Base-by-base conservation (phyloP, 129 eudicot genomes). In the Lactuca saligna region DNA sequence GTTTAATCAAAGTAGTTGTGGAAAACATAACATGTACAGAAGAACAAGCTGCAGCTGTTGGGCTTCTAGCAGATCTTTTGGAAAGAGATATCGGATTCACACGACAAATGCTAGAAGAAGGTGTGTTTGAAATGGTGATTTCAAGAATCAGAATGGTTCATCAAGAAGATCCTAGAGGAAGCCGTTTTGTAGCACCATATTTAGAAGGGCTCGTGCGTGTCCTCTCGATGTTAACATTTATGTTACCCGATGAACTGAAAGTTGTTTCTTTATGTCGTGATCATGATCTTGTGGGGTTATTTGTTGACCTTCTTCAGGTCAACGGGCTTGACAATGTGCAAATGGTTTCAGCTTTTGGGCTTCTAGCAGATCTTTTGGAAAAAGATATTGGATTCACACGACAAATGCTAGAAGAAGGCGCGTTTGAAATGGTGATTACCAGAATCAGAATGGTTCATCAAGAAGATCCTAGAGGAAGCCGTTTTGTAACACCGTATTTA, bases 21-120 rank as follows among this genome's bases (percentile, higher is more conserved):
- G 96, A 88, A 59, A 77, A 86, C 65, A 51, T 76, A 82, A 66
- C 74, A 57, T 69, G 80, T 79, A 82, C 91, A 0, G 96, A 91
- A 84, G 97, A 91, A 82, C 96, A 91, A 62, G 96, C 96, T 4
- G 94, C 85, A 12, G 95, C 97, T 0, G 88, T 82, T 38, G 91
- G 96, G 67, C 87, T 91, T 59, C 62, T 91, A 66, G 94, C 97
- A 3, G 91, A 86, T 74, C 84, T 91, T 11, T 96, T 96, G 0
- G 96, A 91, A 69, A 70, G 86, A 56, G 96, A 91, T 56, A 53
- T 72, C 42, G 94, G 85, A 4, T 84, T 91, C 33, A 91, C 97
- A 0, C 63, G 87, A 53, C 94, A 82, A 68, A 73, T 91, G 86
- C 86, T 91, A 7, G 86, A 82, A 37, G 97, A 91, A 74, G 86